Base-by-base conservation (phyloP, 2,329 filamentous ascomycete species). In the Claviceps maximensis region DNA sequence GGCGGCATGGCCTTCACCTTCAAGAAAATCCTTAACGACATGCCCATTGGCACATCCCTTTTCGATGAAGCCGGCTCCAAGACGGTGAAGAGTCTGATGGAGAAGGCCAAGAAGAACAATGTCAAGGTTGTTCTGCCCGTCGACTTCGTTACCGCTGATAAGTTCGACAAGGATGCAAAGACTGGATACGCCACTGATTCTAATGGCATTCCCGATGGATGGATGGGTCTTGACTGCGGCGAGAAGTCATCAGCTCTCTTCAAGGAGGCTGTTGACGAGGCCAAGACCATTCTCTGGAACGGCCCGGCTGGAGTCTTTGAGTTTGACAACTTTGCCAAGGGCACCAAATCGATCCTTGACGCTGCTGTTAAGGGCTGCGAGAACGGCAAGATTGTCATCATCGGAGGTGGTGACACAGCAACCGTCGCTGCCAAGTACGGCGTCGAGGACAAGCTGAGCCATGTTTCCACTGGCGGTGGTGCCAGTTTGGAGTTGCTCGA, bases 1-100 rank as follows among this genome's bases (percentile, higher is more conserved):
- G 93, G 93, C 68, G 93, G 78, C 64, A 98, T 98, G 93, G 90
- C 93, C 58, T 98, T 97, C 77, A 98, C 93, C 63, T 98, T 98
- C 82, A 97, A 97, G 82, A 98, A 98, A 82, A 91, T 89, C n/a
- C 80, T 97, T 54, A 82, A 96, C 74, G 78, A 80, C 68, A 84
- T 97, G 65, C 80, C 84, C 71, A 98, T 98, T 61, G 93, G 93
- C 57, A 83, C 83, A 76, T 93, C 78, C 51, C 80, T 98, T 64
- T 98, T 95, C 69, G 93, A 98, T 64, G 88, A 96, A 77, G 85
- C 85, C 51, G 93, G 93, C 62, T 80, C 86, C 77, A 89, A 96
- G 83, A 96, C 87, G 44, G 91, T 97, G 55, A 82, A 78, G 57
- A 77, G 87, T 63, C 81, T 98, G 59, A 79, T 95, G 58, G 85